Conservation (phyloP, 1,139 yeast genomes). For the Kodamaea sp. region DNA sequence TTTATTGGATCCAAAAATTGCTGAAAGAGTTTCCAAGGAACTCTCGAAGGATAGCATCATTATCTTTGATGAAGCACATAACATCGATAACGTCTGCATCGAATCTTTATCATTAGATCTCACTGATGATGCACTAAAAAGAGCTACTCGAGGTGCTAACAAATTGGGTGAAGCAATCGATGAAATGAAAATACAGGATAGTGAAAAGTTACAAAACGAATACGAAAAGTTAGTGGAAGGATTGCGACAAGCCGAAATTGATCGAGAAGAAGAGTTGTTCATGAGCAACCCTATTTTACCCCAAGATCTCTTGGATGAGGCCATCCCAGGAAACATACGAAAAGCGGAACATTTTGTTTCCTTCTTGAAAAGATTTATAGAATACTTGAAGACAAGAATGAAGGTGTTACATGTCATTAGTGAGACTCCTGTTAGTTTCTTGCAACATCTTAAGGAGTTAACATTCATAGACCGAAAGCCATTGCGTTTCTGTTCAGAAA, state of each 20-base stretch:
- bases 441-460: constrained; percentile 88
- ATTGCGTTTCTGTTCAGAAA: constrained; percentile 84
- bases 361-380: constrained; percentile 87
- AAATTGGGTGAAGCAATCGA: constrained; percentile 74
- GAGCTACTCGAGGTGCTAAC: constrained; percentile 69
- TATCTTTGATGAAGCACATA: constrained; percentile 97
- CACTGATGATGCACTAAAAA: constrained; percentile 47
- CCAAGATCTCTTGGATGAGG: constrained; percentile 82
- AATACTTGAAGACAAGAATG: constrained; percentile 94
- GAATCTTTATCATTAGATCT: constrained; percentile 88
- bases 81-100: constrained; percentile 96
- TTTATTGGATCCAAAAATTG: constrained; percentile 92
- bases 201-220: constrained; percentile 82
- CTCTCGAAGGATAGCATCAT: constrained; percentile 90
- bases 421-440: constrained; percentile 90
- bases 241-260: constrained; percentile 72
- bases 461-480: constrained; percentile 94
- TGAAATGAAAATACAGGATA: constrained; percentile 79
- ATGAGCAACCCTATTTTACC: constrained; percentile 89
- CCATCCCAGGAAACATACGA: constrained; percentile 94
- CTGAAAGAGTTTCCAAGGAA: constrained; percentile 91
- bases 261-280: constrained; percentile 74
- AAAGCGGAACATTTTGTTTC: constrained; percentile 97
- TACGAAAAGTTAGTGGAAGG: constrained; percentile 92
- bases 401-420: constrained; percentile 95